Base-by-base conservation (phyloP, 768 basidiomycete genomes). In the Tulasnella sp. region DNA sequence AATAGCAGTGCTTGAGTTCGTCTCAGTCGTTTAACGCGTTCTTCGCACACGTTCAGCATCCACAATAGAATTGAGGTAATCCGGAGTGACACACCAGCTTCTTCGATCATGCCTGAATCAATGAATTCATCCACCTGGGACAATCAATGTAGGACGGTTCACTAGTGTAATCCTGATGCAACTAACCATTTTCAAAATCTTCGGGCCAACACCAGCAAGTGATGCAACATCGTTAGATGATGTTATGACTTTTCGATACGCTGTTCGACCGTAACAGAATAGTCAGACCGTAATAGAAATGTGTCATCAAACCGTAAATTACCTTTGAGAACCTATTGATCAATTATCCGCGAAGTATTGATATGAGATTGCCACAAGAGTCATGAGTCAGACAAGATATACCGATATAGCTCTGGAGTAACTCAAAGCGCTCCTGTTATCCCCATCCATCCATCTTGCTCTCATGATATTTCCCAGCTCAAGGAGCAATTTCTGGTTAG, bases 381-480 rank as follows among this genome's bases (percentile, higher is more conserved):
- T 47, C 27, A 47, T 27, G 45, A 29, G 32, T 51, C 8, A 25
- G 20, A 48, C 28, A 33, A 37, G 25, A 64, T 77, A 57, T 60
- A 81, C 81, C n/a, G 78, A 71, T 56, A 86, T 78, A 1, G 81
- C 78, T 42, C 83, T 71, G 29, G 77, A 70, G 57, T 89, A 90
- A 54, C 77, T 78, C 42, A 89, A 64, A 34, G 79, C 76, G 58
- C 81, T 84, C 25, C 75, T 67, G 19, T 72, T 69, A 45, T 83
- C 72, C 10, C 81, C 78, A 60, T 89, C 86, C 1, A 85, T 65
- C 40, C 75, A 69, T 39, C 86, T 70, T 22, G 71, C 67, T 31
- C 67, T 71, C 15, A 73, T 71, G 27, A 89, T 71, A 15, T 81
- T 63, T 25, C 70, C 72, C 10, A 89, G 63, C 57, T 80, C 74